A percentile compares a stretch with the other conserved stretches of the same genome.
phyloP scores from a whole-genome alignment of 1,284 basidiomycete species.

The Leccinum insolens region DNA sequence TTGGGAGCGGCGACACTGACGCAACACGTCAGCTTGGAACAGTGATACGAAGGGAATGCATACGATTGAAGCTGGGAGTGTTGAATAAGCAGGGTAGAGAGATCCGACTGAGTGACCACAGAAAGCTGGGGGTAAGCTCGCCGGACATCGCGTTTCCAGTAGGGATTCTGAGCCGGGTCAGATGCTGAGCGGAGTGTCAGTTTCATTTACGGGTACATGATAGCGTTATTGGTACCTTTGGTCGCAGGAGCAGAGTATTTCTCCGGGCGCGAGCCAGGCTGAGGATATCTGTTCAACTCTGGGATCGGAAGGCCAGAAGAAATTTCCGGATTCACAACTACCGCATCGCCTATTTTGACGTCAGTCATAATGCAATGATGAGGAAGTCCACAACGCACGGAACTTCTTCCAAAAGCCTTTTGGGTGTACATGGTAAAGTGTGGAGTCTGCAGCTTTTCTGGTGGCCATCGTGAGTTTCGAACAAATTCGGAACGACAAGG shows the following conservation, averaged over 20 bases:
- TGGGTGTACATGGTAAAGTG: slow-evolving; percentile 84
- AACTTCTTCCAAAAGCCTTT: slow-evolving; percentile 96
- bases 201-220: neutral
- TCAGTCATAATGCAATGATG: slow-evolving; percentile 11
- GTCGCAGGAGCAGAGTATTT: slow-evolving; percentile 86
- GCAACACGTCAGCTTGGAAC: slow-evolving; percentile 14
- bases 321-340: slow-evolving; percentile 86
- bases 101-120: slow-evolving; percentile 78
- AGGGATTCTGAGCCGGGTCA: slow-evolving; percentile 83
- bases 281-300: slow-evolving; percentile 77
- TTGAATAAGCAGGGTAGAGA: slow-evolving; percentile 83
- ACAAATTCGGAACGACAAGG: slow-evolving; percentile 9
- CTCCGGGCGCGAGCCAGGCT: slow-evolving; percentile 86
- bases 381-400: slow-evolving; percentile 49
- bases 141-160: slow-evolving; percentile 95
- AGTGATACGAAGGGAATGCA: slow-evolving; percentile 32
- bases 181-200: slow-evolving; percentile 54
- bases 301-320: slow-evolving; percentile 89
- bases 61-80: slow-evolving; percentile 71
- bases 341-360: slow-evolving; percentile 61
- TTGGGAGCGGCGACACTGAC: slow-evolving; percentile 62
- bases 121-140: slow-evolving; percentile 89
- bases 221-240: slow-evolving; percentile 57
- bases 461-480: slow-evolving; percentile 54
- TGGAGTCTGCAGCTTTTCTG: slow-evolving; percentile 79